Evolutionary conservation across 2,329 filamentous ascomycete genomes (phyloP).

Genomic region (Aspergillus sp.): DNA sequence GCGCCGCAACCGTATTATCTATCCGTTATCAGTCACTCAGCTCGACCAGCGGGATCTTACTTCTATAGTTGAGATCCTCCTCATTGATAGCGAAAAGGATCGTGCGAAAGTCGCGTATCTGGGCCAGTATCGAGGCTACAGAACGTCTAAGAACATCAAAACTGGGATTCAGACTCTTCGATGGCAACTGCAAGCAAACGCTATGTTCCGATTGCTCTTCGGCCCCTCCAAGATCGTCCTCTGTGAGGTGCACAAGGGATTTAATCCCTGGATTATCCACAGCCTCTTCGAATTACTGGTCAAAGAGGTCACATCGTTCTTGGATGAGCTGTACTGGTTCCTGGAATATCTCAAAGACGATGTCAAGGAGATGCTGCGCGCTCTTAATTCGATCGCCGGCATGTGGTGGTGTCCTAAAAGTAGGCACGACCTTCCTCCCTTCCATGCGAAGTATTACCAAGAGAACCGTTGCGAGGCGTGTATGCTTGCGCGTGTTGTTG

Average conservation of each 20-base stretch:
- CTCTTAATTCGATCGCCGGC: slow-evolving; percentile 30
- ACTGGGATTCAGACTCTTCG: too few species aligned
- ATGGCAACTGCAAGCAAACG: too few species aligned
- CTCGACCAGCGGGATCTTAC: too few species aligned
- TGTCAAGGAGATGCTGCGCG: slow-evolving; percentile 17
- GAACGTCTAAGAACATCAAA: too few species aligned
- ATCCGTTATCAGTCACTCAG: too few species aligned
- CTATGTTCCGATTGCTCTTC: too few species aligned
- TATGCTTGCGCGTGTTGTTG: slow-evolving; percentile 37
- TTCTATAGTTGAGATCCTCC: too few species aligned
- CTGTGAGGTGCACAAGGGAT: slow-evolving; percentile 25
- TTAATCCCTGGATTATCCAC: slow-evolving; percentile 28
- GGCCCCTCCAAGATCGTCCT: slow-evolving; percentile 6
- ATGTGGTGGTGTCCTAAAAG: slow-evolving; percentile 33
- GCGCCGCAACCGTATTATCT: too few species aligned
- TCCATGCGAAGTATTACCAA: slow-evolving; percentile 30
- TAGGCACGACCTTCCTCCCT: not conserved
- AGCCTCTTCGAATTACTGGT: slow-evolving; percentile 24
- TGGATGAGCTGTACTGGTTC: slow-evolving; percentile 25
- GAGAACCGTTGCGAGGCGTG: slow-evolving; percentile 41
- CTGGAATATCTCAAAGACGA: slow-evolving; percentile 15
- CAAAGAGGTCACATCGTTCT: slow-evolving; percentile 27
- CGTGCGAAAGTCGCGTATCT: too few species aligned
- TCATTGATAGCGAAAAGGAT: too few species aligned
- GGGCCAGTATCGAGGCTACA: too few species aligned